Evolutionary conservation across 805 yeast species (phyloP).

Genomic region (Spathaspora passalidarum): DNA sequence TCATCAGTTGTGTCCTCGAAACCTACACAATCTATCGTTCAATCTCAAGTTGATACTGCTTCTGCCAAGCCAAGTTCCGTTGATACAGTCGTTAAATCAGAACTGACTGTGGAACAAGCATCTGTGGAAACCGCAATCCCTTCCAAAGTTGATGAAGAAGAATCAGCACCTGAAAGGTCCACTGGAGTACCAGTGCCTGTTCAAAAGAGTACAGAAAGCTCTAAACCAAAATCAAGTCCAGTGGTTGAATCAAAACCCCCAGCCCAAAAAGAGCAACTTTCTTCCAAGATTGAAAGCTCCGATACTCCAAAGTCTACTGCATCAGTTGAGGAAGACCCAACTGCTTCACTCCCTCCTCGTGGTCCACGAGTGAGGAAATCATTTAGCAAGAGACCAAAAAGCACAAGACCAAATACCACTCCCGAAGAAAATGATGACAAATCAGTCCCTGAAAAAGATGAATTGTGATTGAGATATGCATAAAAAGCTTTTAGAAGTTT

Average conservation of each 20-base stretch:
- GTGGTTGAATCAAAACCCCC: neutral
- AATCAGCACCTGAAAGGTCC: neutral
- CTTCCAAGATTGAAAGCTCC: too few relatives aligned
- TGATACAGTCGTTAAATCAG: neutral
- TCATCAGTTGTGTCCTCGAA: too few relatives aligned
- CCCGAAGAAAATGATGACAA: constrained; percentile 3
- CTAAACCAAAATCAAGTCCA: constrained; percentile 1
- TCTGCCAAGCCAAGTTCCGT: neutral
- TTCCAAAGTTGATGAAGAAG: neutral
- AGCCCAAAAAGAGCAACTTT: too few relatives aligned
- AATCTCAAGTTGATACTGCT: too few relatives aligned
- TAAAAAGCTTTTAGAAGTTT: constrained; percentile 1
- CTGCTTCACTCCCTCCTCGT: neutral
- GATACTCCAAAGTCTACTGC: neutral
- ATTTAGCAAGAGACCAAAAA: constrained; percentile 7
- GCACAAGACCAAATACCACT: constrained; percentile 10
- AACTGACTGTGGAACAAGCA: neutral
- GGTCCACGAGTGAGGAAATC: neutral
- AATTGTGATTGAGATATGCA: constrained; percentile 7
- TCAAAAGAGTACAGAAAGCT: neutral
- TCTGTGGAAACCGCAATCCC: neutral
- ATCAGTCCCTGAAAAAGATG: constrained; percentile 10
- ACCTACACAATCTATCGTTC: neutral
- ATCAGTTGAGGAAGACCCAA: neutral
- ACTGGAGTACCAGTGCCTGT: constrained; percentile 2